Conservation (phyloP, 2,329 filamentous ascomycete genomes). For the Pestalotiopsis sp. region DNA sequence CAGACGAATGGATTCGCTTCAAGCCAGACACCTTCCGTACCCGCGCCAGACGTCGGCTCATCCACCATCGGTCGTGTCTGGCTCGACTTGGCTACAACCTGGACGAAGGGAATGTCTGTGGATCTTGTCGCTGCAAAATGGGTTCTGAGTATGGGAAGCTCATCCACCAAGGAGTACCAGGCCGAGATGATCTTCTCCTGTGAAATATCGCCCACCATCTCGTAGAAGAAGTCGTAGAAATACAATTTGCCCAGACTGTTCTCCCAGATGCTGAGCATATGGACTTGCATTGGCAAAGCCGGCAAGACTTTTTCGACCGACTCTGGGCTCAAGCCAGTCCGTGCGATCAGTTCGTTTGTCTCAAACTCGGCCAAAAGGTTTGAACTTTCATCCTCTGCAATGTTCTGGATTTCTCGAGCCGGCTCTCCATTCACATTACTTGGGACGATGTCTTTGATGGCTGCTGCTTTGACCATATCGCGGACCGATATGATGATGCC, state of each 20-base stretch:
- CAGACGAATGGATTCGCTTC: slow-evolving; percentile 27
- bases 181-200: slow-evolving; percentile 50
- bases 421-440: not conserved
- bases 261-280: slow-evolving; percentile 80
- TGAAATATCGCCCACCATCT: slow-evolving; percentile 43
- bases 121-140: slow-evolving; percentile 58
- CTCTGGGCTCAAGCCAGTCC: slow-evolving; percentile 41
- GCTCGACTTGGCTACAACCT: slow-evolving; percentile 50
- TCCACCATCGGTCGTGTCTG: not conserved
- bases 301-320: slow-evolving; percentile 65
- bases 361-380: slow-evolving; percentile 39
- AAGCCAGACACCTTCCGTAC: slow-evolving; percentile 25
- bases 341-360: slow-evolving; percentile 37
- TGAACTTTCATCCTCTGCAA: not conserved
- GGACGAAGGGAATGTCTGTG: slow-evolving; percentile 57
- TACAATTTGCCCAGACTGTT: slow-evolving; percentile 69
- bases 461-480: slow-evolving; percentile 69
- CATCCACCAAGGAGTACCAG: slow-evolving; percentile 62
- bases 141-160: slow-evolving; percentile 71
- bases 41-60: slow-evolving; percentile 13
- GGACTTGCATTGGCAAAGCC: slow-evolving; percentile 75
- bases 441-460: slow-evolving; percentile 64
- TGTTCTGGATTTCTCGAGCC: not conserved
- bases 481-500: slow-evolving; percentile 68
- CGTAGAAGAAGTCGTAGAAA: slow-evolving; percentile 72